Base-by-base conservation (phyloP, 352 stramenopile genomes). In the Albugo laibachii region DNA sequence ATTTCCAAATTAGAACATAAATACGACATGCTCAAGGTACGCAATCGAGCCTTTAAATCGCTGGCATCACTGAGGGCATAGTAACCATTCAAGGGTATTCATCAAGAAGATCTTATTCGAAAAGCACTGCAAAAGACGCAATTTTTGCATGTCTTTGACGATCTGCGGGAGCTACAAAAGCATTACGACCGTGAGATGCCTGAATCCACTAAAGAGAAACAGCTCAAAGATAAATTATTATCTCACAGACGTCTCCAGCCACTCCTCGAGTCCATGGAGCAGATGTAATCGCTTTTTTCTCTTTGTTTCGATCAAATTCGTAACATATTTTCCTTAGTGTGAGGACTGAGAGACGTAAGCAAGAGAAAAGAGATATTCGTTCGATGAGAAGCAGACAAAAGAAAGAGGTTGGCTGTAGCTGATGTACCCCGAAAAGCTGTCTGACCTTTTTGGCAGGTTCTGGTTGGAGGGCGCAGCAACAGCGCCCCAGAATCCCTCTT, bases 221-320 rank as follows among this genome's bases (percentile, higher is more conserved):
- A 31, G 24, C 24, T 31, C 3, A 31, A 31, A 8, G 8, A 31
- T 31, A 31, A 31, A 8, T 31, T 31, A 8, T 10, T 31, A 10
- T 31, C 65, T 41, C 74, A 86, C 58, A 83, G 81, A 45, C 69
- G 80, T 52, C 69, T 86, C 54, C 47, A 69, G 49, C 59, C 69
- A 21, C 57, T 81, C 37, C 51, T 83, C 13, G 65, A 79, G 11
- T 67, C 70, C 8, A 83, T 86, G 39, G 41, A 48, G 3, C 15
- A 48, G 39, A 35, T 24, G 15, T 20, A 16, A 2, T 21, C 61
- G 56, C 35, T 52, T 39, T 57, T 52, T 65, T 36, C 47, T 49
- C 50, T 6, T 3, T 42, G 16, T 14, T 52, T 12, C 34, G 18
- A 24, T 24, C 21, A 41, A 20, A 13, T 31, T 14, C 35, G 36